Evolutionary conservation across 768 basidiomycete species (phyloP).

Genomic region (Leccinellum luteum): DNA sequence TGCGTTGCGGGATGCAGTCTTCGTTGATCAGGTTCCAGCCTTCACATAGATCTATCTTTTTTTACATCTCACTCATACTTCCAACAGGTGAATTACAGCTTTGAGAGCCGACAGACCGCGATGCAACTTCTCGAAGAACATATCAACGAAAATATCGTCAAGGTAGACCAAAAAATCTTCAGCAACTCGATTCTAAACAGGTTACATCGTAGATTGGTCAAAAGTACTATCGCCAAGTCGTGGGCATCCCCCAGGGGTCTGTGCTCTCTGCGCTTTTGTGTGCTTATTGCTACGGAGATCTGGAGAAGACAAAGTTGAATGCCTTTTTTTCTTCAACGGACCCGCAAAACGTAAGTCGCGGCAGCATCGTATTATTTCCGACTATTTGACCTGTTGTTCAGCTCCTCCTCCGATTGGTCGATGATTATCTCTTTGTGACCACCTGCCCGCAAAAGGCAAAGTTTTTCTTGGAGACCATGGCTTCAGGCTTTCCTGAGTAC

Average conservation of each 20-base stretch:
- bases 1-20: constrained; percentile 69
- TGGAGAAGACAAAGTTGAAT: constrained; percentile 58
- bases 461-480: constrained; percentile 75
- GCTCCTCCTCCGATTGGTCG: constrained; percentile 83
- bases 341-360: constrained; percentile 55
- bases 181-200: background rate
- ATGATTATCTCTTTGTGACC: constrained; percentile 91
- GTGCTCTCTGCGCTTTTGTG: constrained; percentile 93
- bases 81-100: constrained; percentile 50
- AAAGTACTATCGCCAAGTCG: constrained; percentile 82
- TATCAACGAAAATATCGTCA: constrained; percentile 89
- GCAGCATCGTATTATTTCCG: background rate
- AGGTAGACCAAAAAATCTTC: constrained; percentile 41
- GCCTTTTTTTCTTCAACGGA: constrained; percentile 51
- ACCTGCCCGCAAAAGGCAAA: constrained; percentile 58
- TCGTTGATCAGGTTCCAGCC: constrained; percentile 72
- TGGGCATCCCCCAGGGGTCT: constrained; percentile 97
- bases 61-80: background rate
- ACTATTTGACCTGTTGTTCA: constrained; percentile 28
- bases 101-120: constrained; percentile 53
- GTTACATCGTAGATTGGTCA: constrained; percentile 59
- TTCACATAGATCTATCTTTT: background rate
- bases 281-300: constrained; percentile 90
- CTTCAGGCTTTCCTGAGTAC: constrained; percentile 85
- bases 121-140: constrained; percentile 82